phyloP scores from a whole-genome alignment of 2,329 filamentous ascomycete species.

The Lasiodiplodia citricola region DNA sequence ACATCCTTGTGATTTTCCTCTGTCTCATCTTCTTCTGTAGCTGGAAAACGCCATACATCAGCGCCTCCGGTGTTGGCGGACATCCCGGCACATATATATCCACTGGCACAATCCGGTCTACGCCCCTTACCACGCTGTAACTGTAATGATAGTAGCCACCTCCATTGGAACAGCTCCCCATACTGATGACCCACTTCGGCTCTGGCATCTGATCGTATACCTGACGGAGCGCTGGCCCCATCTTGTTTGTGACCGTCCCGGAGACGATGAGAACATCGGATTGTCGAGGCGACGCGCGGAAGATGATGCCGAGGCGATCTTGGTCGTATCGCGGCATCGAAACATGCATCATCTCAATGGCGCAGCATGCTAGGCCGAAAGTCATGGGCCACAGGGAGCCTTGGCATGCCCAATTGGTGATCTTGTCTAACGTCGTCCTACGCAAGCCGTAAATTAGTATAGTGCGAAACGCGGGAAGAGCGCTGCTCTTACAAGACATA shows the following conservation, averaged over 20 bases:
- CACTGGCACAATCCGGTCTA: slow-evolving; percentile 80
- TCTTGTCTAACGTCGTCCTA: slow-evolving; percentile 79
- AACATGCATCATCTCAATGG: slow-evolving; percentile 92
- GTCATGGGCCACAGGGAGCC: slow-evolving; percentile 92
- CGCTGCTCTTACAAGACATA: too few species aligned
- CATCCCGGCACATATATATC: slow-evolving; percentile 84
- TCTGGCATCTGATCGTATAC: slow-evolving; percentile 97
- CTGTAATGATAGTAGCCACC: slow-evolving; percentile 88
- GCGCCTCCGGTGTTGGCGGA: slow-evolving; percentile 60
- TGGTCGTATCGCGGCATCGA: slow-evolving; percentile 93
- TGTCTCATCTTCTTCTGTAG: slow-evolving; percentile 78
- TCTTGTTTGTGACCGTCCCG: slow-evolving; percentile 93
- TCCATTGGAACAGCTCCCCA: slow-evolving; percentile 85
- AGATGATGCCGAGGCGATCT: slow-evolving; percentile 88
- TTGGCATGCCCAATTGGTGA: slow-evolving; percentile 86
- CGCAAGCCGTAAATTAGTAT: too few species aligned
- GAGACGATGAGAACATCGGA: slow-evolving; percentile 96
- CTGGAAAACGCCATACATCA: slow-evolving; percentile 72
- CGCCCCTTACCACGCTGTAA: slow-evolving; percentile 78
- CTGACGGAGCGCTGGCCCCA: slow-evolving; percentile 87
- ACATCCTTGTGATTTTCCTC: slow-evolving; percentile 61
- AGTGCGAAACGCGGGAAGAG: too few species aligned
- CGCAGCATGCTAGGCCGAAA: slow-evolving; percentile 88
- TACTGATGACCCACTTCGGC: slow-evolving; percentile 83
- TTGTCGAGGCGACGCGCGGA: slow-evolving; percentile 86